phyloP scores from a whole-genome alignment of 2,329 filamentous ascomycete species.

The Fusarium abutilonis region DNA sequence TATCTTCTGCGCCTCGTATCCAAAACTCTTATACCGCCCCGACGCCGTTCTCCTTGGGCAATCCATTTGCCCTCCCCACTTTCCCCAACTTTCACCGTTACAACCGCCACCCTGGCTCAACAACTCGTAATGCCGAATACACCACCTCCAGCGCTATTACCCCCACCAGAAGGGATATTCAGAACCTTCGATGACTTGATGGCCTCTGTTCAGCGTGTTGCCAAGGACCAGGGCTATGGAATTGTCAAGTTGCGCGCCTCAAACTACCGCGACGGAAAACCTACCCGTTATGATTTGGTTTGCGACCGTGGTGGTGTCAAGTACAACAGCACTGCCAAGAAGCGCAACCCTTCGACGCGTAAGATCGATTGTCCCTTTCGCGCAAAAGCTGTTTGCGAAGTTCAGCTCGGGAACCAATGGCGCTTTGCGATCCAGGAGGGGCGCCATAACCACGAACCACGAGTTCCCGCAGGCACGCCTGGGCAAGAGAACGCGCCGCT shows the following conservation, averaged over 20 bases:
- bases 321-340: constrained; percentile 72
- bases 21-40: constrained; percentile 19
- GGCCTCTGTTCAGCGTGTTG: constrained; percentile 65
- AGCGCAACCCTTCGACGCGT: constrained; percentile 70
- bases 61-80: constrained; percentile 39
- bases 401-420: constrained; percentile 70
- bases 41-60: constrained; percentile 16
- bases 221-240: constrained; percentile 70
- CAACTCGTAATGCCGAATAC: constrained; percentile 58
- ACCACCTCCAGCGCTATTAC: constrained; percentile 59
- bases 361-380: constrained; percentile 72
- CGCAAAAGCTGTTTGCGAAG: constrained; percentile 71
- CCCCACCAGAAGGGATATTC: constrained; percentile 69
- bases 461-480: constrained; percentile 62
- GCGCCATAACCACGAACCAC: constrained; percentile 70
- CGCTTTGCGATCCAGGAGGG: constrained; percentile 69
- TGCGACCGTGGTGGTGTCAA: constrained; percentile 72
- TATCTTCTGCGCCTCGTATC: constrained; percentile 22
- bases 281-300: constrained; percentile 70
- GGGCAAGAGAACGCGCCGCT: constrained; percentile 68
- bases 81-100: constrained; percentile 43
- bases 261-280: constrained; percentile 71
- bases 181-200: constrained; percentile 68
- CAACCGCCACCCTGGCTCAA: constrained; percentile 49
- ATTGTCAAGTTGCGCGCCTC: constrained; percentile 71